Base-by-base conservation (phyloP, 331 rosid genomes). In the Quercus lobata region DNA sequence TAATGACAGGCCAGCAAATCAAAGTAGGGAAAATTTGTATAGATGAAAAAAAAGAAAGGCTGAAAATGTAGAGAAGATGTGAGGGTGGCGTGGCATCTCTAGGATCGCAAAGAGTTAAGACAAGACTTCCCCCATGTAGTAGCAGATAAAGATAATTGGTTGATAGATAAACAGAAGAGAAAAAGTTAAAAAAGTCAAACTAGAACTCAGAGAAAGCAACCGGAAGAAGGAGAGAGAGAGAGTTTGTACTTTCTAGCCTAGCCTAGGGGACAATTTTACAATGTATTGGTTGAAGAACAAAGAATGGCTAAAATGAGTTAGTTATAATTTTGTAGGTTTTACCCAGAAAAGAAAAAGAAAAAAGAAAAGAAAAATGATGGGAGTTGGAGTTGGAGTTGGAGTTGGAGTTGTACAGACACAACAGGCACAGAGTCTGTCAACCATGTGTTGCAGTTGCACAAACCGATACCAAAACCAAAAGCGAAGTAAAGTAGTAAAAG, bases 41-140 rank as follows among this genome's bases (percentile, higher is more conserved):
- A 49, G 5, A 49, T 11, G 17, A 5, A 12, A 49, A 49, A 49
- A 11, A 49, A 3, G 54, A 14, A 1, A 49, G 54, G 54, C 17
- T 10, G 54, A 49, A 14, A 49, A 58, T n/a, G 16, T 11, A 58
- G 7, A 24, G 2, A 21, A 55, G 24, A 18, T 57, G 21, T 6
- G 34, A n/a, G 34, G 65, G 52, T n/a, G 65, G 58, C 75, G 79
- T 80, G 84, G 80, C 80, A 21, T 1, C 16, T 57, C 18, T 12
- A 57, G 72, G 76, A 44, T 66, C 79, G 62, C 30, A 34, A 66
- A 7, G 27, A 66, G 14, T 63, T 41, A 8, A 8, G 46, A 2
- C 46, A 41, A 41, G 11, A 41, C 12, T 41, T 41, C 3, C 54
- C 5, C 16, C 54, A 3, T 12, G 17, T 4, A 3, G 18, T 60